These are phyloP conservation scores for Cyclaneusma minus DNA, from an alignment of 2,329 filamentous ascomycete species.

Conservation along the genomic window DNA sequence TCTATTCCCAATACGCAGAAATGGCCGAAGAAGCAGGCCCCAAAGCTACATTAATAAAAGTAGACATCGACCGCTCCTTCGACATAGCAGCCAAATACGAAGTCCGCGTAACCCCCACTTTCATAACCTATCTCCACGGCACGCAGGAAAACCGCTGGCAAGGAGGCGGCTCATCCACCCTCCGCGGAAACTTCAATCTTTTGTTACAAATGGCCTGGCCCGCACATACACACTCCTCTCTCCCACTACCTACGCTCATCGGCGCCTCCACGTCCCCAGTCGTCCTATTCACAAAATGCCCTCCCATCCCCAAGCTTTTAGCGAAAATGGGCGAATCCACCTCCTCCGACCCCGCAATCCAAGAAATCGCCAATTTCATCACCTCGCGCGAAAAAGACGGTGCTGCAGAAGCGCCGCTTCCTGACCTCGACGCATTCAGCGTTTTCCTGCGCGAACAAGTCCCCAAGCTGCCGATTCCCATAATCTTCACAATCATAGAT, in stretches of 20 bases:
- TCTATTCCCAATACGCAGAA: conserved; percentile 71
- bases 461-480: conserved; percentile 39
- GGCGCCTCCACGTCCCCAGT: conserved; percentile 42
- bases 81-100: conserved; percentile 49
- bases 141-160: conserved; percentile 66
- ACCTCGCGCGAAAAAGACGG: conserved; percentile 40
- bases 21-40: conserved; percentile 58
- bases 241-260: conserved; percentile 57
- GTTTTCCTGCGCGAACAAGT: conserved; percentile 41
- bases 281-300: conserved; percentile 59
- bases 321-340: conserved; percentile 56
- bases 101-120: conserved; percentile 71
- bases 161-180: conserved; percentile 52
- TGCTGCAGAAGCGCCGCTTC: conserved; percentile 51
- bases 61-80: conserved; percentile 56
- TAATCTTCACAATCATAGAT: conserved; percentile 72
- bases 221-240: conserved; percentile 56
- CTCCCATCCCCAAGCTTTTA: conserved; percentile 68
- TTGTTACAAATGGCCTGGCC: conserved; percentile 63
- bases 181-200: conserved; percentile 58
- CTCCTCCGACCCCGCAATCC: conserved; percentile 44
- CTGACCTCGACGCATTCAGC: conserved; percentile 52
- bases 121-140: conserved; percentile 70
- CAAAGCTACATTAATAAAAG: conserved; percentile 62
- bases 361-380: conserved; percentile 56